Evolutionary conservation across 345 rosid genomes (phyloP).

Genomic region (Populus pruinosa): DNA sequence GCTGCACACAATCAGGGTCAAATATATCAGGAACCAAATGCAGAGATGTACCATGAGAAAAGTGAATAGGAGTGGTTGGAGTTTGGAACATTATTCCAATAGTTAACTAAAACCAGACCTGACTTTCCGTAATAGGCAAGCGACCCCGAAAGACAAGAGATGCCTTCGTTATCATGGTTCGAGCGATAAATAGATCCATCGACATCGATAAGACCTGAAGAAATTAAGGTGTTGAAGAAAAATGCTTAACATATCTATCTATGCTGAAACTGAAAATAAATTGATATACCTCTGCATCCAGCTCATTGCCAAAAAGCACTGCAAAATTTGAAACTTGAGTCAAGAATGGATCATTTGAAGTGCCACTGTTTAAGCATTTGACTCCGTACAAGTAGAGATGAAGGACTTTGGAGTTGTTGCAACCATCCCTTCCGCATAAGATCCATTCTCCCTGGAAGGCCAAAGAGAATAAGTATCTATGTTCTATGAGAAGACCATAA

Average conservation of each 20-base stretch:
- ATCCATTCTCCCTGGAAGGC: conserved; percentile 94
- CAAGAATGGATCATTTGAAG: conserved; percentile 84
- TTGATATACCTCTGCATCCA: conserved; percentile 96
- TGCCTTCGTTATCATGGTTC: conserved; percentile 95
- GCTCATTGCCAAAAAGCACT: conserved; percentile 92
- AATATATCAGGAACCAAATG: not conserved
- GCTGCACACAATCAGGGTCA: conserved; percentile 50
- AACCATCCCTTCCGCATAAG: conserved; percentile 60
- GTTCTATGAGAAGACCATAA: not conserved
- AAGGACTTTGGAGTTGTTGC: conserved; percentile 45
- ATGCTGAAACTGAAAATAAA: not conserved
- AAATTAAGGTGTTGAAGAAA: conserved; percentile 7
- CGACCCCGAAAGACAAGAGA: conserved; percentile 83
- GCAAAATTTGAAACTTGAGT: conserved; percentile 86
- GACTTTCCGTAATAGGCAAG: conserved; percentile 63
- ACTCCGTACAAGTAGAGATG: conserved; percentile 77
- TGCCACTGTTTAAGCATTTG: conserved; percentile 55
- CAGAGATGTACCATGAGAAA: not conserved
- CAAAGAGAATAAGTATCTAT: conserved; percentile 13
- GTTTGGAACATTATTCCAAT: conserved; percentile 1
- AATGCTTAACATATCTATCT: not conserved
- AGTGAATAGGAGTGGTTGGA: not conserved
- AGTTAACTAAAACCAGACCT: conserved; percentile 46
- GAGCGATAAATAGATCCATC: conserved; percentile 99
- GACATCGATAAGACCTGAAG: conserved; percentile 99